Evolutionary conservation across 2,329 filamentous ascomycete species (phyloP).

Genomic region (Madurella fahalii): DNA sequence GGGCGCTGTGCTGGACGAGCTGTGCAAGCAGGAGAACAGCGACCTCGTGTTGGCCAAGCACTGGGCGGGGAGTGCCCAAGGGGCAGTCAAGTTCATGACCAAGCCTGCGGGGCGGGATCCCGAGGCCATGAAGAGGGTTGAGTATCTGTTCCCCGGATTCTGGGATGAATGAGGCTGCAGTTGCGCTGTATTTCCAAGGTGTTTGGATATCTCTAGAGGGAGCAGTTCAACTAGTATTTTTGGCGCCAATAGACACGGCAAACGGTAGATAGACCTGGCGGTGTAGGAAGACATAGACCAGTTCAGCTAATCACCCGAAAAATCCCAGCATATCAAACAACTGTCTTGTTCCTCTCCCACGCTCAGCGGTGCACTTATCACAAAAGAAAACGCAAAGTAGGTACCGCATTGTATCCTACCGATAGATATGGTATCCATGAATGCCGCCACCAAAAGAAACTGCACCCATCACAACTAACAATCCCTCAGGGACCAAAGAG

Average conservation of each 20-base stretch:
- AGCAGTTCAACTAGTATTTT: too few relatives aligned
- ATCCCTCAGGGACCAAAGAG: not conserved
- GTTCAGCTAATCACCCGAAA: not conserved
- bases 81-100: slow-evolving; percentile 77
- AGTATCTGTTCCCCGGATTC: slow-evolving; percentile 85
- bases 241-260: not conserved
- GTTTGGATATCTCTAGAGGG: too few relatives aligned
- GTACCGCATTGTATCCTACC: not conserved
- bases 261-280: not conserved
- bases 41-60: slow-evolving; percentile 78
- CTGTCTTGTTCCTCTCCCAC: not conserved
- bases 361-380: not conserved
- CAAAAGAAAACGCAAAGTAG: not conserved
- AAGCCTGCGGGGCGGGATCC: slow-evolving; percentile 68
- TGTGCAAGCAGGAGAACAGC: slow-evolving; percentile 71
- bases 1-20: slow-evolving; percentile 79
- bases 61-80: slow-evolving; percentile 69
- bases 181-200: too few relatives aligned
- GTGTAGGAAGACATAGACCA: not conserved
- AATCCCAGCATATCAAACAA: not conserved
- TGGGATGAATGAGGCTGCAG: slow-evolving; percentile 41
- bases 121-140: slow-evolving; percentile 73
- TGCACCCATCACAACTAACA: not conserved
- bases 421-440: slow-evolving; percentile 2
- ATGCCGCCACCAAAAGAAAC: not conserved